phyloP scores from a whole-genome alignment of 176 grass and related monocot species.

The Typha latifolia region DNA sequence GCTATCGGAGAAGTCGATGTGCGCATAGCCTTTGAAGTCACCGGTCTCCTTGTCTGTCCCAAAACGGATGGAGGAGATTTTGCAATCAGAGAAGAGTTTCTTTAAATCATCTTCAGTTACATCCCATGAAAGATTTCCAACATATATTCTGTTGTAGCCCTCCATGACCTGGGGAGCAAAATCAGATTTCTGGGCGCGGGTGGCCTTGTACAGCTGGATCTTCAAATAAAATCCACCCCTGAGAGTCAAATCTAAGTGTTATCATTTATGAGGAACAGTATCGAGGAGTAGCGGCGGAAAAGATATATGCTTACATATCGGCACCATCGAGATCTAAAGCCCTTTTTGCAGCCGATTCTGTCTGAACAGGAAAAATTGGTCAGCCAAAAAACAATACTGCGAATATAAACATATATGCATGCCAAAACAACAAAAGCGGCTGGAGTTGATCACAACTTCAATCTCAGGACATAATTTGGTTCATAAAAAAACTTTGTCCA shows the following conservation, averaged over 20 bases:
- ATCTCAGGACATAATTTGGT: no score
- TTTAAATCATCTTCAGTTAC: slow-evolving; percentile 70
- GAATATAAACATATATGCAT: no score
- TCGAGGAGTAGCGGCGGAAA: slow-evolving; percentile 2
- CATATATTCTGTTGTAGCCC: slow-evolving; percentile 82
- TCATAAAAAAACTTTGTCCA: no score
- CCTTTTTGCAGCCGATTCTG: slow-evolving; percentile 53
- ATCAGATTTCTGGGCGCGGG: slow-evolving; percentile 40
- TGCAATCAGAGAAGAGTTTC: slow-evolving; percentile 62
- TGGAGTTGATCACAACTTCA: no score
- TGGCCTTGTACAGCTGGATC: slow-evolving; percentile 70
- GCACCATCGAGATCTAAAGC: slow-evolving; percentile 81
- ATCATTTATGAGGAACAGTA: slow-evolving; percentile 12
- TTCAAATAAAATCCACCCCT: slow-evolving; percentile 92
- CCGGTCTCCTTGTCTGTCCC: slow-evolving; percentile 71
- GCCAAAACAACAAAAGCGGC: no score
- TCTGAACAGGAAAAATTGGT: slow-evolving; percentile 44
- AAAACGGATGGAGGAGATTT: slow-evolving; percentile 69
- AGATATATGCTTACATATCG: slow-evolving; percentile 56
- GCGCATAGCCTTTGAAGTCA: slow-evolving; percentile 80
- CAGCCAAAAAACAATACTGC: not conserved
- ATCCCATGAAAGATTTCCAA: slow-evolving; percentile 82
- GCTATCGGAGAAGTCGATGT: slow-evolving; percentile 62
- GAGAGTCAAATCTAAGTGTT: slow-evolving; percentile 20
- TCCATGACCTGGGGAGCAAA: slow-evolving; percentile 69